Evolutionary conservation across 208 protist species (phyloP).

Genomic region (Leishmania braziliensis): DNA sequence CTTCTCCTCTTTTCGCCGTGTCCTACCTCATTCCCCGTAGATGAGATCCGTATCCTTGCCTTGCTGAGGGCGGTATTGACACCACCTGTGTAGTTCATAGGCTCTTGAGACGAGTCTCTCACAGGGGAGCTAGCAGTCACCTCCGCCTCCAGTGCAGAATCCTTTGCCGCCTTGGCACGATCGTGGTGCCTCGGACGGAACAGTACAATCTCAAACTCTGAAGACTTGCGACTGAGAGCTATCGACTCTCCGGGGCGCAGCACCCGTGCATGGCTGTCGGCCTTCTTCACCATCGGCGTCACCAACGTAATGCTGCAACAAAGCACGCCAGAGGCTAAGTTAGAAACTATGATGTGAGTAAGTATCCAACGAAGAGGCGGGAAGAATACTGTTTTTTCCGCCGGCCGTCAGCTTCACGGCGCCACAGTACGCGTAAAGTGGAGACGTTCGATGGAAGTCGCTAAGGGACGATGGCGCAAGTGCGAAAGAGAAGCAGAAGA

Average conservation of each 20-base stretch:
- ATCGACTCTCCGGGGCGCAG: conserved; percentile 66
- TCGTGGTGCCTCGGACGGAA: conserved; percentile 59
- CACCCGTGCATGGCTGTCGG: conserved; percentile 44
- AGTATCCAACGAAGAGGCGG: neutral
- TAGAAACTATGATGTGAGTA: neutral
- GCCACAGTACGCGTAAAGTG: neutral
- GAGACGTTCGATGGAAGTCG: neutral
- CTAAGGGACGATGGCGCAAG: neutral
- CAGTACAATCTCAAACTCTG: conserved; percentile 78
- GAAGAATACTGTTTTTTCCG: neutral
- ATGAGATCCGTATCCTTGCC: neutral
- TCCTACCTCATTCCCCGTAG: neutral
- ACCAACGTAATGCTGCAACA: neutral
- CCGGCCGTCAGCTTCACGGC: neutral
- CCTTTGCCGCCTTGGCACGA: conserved; percentile 11
- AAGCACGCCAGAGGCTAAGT: neutral
- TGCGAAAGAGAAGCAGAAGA: neutral
- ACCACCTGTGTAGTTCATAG: conserved; percentile 2
- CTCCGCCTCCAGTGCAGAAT: conserved; percentile 13
- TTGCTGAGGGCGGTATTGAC: conserved; percentile 1
- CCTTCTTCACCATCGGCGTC: conserved; percentile 36
- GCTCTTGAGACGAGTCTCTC: conserved; percentile 8
- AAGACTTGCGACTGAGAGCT: conserved; percentile 49
- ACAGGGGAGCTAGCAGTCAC: neutral
- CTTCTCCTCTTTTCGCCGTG: conserved; percentile 5